Conservation (phyloP, 2,329 filamentous ascomycete genomes). For the Lasiodiplodia citricola region DNA sequence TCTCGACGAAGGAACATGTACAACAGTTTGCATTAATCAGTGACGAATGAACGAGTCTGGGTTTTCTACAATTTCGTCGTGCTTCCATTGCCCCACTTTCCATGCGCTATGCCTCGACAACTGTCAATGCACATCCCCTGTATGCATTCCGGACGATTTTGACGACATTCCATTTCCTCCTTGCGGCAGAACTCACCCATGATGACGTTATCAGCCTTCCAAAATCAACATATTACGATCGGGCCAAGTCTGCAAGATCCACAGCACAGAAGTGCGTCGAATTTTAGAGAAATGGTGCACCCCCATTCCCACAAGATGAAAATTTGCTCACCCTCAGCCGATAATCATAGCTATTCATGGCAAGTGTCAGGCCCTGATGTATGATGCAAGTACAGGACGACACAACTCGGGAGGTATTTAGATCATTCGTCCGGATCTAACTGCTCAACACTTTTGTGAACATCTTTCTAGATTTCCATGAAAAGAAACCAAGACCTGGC, state of each 20-base stretch:
- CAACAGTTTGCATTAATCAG: slow-evolving; percentile 17
- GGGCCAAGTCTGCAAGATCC: background rate
- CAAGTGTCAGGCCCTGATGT: background rate
- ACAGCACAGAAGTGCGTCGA: background rate
- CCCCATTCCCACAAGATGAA: background rate
- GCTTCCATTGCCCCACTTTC: background rate
- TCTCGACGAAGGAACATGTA: slow-evolving; percentile 9
- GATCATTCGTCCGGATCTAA: background rate
- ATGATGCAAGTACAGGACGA: background rate
- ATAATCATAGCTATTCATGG: background rate
- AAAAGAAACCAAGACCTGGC: background rate
- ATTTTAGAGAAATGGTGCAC: background rate
- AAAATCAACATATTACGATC: background rate
- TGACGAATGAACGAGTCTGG: slow-evolving; percentile 22
- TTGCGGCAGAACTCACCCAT: background rate
- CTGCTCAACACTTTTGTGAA: background rate
- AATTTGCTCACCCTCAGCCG: background rate
- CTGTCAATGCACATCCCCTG: background rate
- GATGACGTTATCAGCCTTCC: background rate
- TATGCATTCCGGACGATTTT: background rate
- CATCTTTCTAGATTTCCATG: background rate
- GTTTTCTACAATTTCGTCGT: background rate
- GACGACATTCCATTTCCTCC: background rate
- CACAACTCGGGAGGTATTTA: background rate
- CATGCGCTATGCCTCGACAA: background rate